phyloP scores from a whole-genome alignment of 2,329 filamentous ascomycete species.

The Albifimbria verrucaria region DNA sequence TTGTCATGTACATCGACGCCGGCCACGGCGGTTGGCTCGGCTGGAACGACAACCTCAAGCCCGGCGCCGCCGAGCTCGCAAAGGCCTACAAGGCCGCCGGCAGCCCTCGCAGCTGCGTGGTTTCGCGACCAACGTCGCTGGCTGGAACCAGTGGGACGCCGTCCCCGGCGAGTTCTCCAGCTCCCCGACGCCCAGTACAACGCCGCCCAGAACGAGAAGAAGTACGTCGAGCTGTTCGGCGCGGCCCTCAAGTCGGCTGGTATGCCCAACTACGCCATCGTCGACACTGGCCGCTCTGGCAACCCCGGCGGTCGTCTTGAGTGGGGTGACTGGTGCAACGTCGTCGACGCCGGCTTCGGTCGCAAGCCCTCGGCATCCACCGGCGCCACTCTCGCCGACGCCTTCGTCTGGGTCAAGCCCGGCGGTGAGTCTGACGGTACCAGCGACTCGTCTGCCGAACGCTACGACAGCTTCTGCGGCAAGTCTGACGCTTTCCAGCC shows the following conservation, averaged over 20 bases:
- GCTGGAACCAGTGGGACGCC: slow-evolving; percentile 48
- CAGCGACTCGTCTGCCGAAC: slow-evolving; percentile 42
- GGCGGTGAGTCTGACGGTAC: slow-evolving; percentile 56
- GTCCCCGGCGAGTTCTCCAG: slow-evolving; percentile 1
- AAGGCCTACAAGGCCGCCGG: slow-evolving; percentile 48
- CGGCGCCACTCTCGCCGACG: slow-evolving; percentile 55
- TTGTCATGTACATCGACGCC: slow-evolving; percentile 56
- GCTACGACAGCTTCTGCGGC: slow-evolving; percentile 42
- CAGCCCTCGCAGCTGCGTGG: slow-evolving; percentile 46
- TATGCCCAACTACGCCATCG: slow-evolving; percentile 43
- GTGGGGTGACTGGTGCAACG: slow-evolving; percentile 69
- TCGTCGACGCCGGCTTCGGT: slow-evolving; percentile 61
- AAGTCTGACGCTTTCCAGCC: slow-evolving; percentile 53
- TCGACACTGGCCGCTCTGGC: slow-evolving; percentile 49
- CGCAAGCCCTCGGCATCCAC: slow-evolving; percentile 60
- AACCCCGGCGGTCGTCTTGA: slow-evolving; percentile 56
- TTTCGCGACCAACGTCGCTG: slow-evolving; percentile 54
- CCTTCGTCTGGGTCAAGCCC: slow-evolving; percentile 70
- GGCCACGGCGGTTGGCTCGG: slow-evolving; percentile 59
- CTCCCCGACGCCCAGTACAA: slow-evolving; percentile 22
- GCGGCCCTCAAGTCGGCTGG: slow-evolving; percentile 51
- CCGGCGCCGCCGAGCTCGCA: slow-evolving; percentile 45
- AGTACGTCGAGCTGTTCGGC: slow-evolving; percentile 63
- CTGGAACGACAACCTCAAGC: slow-evolving; percentile 50
- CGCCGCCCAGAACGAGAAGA: slow-evolving; percentile 48